phyloP scores from a whole-genome alignment of 805 yeast genomes.

The Pichia heedii region DNA sequence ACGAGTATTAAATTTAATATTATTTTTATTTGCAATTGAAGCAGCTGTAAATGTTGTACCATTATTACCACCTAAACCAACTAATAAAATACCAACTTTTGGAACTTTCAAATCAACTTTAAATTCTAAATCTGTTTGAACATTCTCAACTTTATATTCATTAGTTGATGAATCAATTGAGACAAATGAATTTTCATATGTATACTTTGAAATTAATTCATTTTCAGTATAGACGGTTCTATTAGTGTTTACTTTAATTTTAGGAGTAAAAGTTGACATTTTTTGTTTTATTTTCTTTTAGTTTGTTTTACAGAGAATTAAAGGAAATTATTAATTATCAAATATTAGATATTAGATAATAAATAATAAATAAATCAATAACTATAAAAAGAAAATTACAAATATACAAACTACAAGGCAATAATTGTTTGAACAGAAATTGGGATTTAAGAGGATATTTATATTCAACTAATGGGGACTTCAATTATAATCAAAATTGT shows the following conservation, averaged over 20 bases:
- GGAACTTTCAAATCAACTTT: conserved; percentile 76
- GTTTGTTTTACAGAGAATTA: neutral
- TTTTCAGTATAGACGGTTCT: conserved; percentile 42
- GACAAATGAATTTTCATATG: conserved; percentile 71
- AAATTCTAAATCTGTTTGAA: conserved; percentile 68
- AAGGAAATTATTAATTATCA: no score
- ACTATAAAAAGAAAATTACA: no score
- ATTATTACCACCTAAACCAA: conserved; percentile 94
- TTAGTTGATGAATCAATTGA: conserved; percentile 47
- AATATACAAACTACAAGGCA: no score
- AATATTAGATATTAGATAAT: no score
- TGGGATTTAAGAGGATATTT: no score
- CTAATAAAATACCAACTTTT: conserved; percentile 80
- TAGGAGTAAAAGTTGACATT: conserved; percentile 23
- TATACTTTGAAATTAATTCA: conserved; percentile 51
- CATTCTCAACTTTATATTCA: conserved; percentile 57
- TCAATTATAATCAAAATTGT: no score
- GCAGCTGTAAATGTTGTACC: conserved; percentile 89
- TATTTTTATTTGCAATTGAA: conserved; percentile 73
- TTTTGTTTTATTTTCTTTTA: neutral
- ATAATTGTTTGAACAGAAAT: no score
- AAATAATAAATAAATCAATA: no score
- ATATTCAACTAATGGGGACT: no score
- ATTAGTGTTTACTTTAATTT: conserved; percentile 48
- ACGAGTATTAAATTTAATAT: conserved; percentile 71